phyloP scores from a whole-genome alignment of 2,329 filamentous ascomycete species.

The Fusarium compactum region DNA sequence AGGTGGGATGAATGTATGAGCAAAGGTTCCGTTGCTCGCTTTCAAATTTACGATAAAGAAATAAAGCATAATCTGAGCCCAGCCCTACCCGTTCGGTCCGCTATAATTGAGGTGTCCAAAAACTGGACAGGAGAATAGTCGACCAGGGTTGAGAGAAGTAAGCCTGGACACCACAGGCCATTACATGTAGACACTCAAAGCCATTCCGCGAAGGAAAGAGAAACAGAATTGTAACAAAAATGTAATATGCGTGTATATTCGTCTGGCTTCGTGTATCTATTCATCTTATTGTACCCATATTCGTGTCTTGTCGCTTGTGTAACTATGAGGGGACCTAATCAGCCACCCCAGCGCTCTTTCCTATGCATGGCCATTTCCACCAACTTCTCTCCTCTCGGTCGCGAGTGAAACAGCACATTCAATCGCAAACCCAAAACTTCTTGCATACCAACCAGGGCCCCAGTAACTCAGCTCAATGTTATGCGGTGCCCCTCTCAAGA shows the following conservation, averaged over 20 bases:
- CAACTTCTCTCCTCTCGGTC: neutral
- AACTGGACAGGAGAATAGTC: neutral
- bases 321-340: neutral
- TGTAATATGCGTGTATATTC: neutral
- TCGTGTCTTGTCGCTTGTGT: neutral
- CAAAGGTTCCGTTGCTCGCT: neutral
- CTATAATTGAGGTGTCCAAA: neutral
- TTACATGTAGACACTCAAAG: neutral
- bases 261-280: neutral
- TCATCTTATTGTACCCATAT: neutral
- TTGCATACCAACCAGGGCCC: slow-evolving; percentile 37
- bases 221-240: neutral
- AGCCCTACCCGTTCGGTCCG: neutral
- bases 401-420: slow-evolving; percentile 34
- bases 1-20: neutral
- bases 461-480: slow-evolving; percentile 42
- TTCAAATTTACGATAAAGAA: neutral
- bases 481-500: slow-evolving; percentile 35
- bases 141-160: neutral
- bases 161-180: neutral
- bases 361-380: neutral
- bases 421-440: slow-evolving; percentile 38
- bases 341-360: neutral
- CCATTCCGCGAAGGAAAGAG: neutral
- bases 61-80: neutral